These are phyloP conservation scores for Amanita subjunquillea DNA, from an alignment of 768 basidiomycete genomes.

Conservation along the genomic window DNA sequence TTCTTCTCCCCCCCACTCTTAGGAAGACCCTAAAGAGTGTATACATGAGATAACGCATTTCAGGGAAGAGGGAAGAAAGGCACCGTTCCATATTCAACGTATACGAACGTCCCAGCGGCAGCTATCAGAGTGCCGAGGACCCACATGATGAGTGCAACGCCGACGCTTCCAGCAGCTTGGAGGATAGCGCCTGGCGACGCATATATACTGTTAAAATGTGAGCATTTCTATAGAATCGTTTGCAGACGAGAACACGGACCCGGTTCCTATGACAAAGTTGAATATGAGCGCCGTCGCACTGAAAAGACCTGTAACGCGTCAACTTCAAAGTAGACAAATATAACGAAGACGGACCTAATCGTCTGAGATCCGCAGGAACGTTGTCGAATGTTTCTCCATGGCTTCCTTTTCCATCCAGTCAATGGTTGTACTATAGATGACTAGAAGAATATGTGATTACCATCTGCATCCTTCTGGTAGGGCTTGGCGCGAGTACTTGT, in stretches of 20 bases:
- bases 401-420: constrained; percentile 1
- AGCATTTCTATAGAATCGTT: background rate
- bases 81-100: constrained; percentile 69
- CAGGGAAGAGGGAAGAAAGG: constrained; percentile 8
- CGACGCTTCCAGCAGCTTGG: constrained; percentile 58
- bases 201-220: constrained; percentile 41
- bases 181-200: constrained; percentile 62
- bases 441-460: background rate
- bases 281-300: constrained; percentile 61
- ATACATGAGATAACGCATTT: background rate
- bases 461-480: background rate
- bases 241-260: constrained; percentile 26
- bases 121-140: constrained; percentile 56
- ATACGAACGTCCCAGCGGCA: constrained; percentile 57
- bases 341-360: constrained; percentile 30
- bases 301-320: constrained; percentile 24
- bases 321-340: background rate
- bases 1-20: constrained; percentile 70
- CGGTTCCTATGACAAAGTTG: constrained; percentile 68
- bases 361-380: constrained; percentile 36
- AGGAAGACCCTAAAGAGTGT: constrained; percentile 42
- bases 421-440: background rate
- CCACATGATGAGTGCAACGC: constrained; percentile 63
- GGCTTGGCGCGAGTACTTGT: background rate
- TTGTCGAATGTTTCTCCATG: constrained; percentile 33